Evolutionary conservation across 2,329 filamentous ascomycete genomes (phyloP).

Genomic region (Periconia macrospinosa): DNA sequence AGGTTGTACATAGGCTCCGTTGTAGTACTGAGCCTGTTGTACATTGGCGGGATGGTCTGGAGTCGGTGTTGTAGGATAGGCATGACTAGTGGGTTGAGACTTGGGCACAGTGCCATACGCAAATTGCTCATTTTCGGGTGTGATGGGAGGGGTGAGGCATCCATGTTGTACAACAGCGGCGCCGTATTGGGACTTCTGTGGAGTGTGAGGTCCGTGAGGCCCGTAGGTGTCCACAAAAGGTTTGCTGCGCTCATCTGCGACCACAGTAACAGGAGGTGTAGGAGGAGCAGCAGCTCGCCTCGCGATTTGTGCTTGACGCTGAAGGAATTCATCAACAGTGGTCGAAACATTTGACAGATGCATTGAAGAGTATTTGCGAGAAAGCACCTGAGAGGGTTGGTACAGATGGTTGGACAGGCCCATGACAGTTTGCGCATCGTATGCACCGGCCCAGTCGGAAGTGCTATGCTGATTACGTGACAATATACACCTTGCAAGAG

Average conservation of each 20-base stretch:
- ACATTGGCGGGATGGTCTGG: constrained; percentile 33
- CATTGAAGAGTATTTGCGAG: constrained; percentile 68
- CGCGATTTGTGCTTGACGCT: constrained; percentile 58
- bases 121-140: constrained; percentile 63
- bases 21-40: constrained; percentile 38
- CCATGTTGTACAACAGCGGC: constrained; percentile 67
- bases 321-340: constrained; percentile 67
- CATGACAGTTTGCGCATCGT: constrained; percentile 68
- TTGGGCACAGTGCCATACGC: constrained; percentile 32
- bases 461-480: constrained; percentile 75
- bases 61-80: constrained; percentile 43
- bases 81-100: constrained; percentile 22
- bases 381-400: constrained; percentile 67
- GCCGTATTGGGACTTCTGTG: constrained; percentile 72
- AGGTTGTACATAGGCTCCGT: constrained; percentile 38
- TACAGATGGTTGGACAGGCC: constrained; percentile 67
- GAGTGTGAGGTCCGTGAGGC: constrained; percentile 77
- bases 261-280: constrained; percentile 63
- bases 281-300: constrained; percentile 49
- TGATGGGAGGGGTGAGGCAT: constrained; percentile 84
- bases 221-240: constrained; percentile 51
- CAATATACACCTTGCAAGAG: constrained; percentile 83
- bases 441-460: constrained; percentile 72
- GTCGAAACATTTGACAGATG: constrained; percentile 67
- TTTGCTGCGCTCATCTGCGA: constrained; percentile 55